Conservation (phyloP, 2,329 filamentous ascomycete species). For the Chaetomium sp. region DNA sequence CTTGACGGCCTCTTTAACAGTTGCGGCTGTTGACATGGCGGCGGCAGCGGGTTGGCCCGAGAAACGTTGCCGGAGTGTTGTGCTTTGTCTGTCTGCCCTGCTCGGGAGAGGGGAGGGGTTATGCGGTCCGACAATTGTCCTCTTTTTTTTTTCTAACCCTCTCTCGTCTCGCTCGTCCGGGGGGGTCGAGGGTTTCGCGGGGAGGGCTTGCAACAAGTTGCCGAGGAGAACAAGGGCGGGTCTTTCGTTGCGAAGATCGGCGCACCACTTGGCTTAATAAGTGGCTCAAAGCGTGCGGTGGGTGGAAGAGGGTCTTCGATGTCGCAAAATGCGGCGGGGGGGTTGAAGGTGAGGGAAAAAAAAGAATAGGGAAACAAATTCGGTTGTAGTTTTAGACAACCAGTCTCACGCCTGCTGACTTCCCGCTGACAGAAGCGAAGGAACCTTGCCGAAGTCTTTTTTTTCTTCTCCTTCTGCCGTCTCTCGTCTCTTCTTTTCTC, state of each 20-base stretch:
- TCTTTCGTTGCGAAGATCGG: slow-evolving; percentile 3
- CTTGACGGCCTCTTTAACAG: slow-evolving; percentile 66
- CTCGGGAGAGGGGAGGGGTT: no score
- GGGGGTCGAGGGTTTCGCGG: no score
- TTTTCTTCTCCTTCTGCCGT: neutral
- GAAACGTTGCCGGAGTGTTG: no score
- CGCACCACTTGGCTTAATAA: neutral
- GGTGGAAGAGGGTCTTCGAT: neutral
- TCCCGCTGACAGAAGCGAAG: slow-evolving; percentile 5
- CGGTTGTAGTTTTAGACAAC: neutral
- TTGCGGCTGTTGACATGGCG: slow-evolving; percentile 39
- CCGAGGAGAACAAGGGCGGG: neutral
- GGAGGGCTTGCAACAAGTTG: no score
- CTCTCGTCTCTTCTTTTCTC: neutral
- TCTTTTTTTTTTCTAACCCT: no score
- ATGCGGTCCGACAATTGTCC: no score
- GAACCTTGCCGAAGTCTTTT: neutral
- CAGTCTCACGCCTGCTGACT: slow-evolving; percentile 2
- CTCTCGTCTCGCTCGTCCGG: no score
- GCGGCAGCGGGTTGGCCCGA: neutral
- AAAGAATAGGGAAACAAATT: neutral
- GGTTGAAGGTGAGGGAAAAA: slow-evolving; percentile 1
- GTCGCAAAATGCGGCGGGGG: neutral
- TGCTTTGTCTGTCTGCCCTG: no score
- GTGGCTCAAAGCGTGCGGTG: slow-evolving; percentile 11